Percentiles rank a stretch among this genome's conserved stretches.
These are phyloP conservation scores for Nigrospora sphaerica DNA, from an alignment of 2,329 filamentous ascomycete genomes.

Conservation along the genomic window DNA sequence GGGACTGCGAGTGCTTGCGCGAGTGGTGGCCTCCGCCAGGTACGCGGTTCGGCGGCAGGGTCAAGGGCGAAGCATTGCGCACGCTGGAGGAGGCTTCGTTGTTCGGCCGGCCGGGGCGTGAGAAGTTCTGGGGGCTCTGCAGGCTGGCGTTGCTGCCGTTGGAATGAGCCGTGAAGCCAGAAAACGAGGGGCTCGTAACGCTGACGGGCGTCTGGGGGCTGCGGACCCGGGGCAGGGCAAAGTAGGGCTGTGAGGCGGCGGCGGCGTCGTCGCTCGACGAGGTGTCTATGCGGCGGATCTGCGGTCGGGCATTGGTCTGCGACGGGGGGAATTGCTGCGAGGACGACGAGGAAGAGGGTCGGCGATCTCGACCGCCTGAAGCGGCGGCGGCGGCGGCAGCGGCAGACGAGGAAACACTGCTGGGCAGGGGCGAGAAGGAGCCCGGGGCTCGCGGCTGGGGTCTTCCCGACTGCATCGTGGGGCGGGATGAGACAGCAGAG, in stretches of 20 bases:
- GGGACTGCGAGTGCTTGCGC: constrained; percentile 63
- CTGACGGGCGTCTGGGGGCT: constrained; percentile 24
- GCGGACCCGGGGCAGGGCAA: constrained; percentile 38
- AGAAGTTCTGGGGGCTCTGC: constrained; percentile 53
- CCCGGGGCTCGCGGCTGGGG: constrained; percentile 26
- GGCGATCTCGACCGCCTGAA: constrained; percentile 3
- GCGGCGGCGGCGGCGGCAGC: constrained; percentile 11
- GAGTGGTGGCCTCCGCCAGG: constrained; percentile 25
- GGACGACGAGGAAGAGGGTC: constrained; percentile 13
- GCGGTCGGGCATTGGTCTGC: constrained; percentile 22
- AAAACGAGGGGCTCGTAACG: constrained; percentile 38
- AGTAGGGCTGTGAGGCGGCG: constrained; percentile 13
- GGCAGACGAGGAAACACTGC: constrained; percentile 17
- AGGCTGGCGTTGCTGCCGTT: constrained; percentile 41
- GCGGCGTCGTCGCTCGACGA: constrained; percentile 35
- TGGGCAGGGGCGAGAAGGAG: constrained; percentile 48
- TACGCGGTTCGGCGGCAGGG: constrained; percentile 26
- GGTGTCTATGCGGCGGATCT: constrained; percentile 36
- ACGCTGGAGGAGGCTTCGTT: constrained; percentile 23
- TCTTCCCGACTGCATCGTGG: constrained; percentile 21
- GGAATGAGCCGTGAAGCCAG: constrained; percentile 37
- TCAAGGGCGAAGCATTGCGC: constrained; percentile 35
- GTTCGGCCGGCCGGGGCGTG: constrained; percentile 38
- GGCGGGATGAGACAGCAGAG: too few species aligned
- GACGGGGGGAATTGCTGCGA: constrained; percentile 22